Base-by-base conservation (phyloP, 129 eudicot species). In the Pittosporum tobira region DNA sequence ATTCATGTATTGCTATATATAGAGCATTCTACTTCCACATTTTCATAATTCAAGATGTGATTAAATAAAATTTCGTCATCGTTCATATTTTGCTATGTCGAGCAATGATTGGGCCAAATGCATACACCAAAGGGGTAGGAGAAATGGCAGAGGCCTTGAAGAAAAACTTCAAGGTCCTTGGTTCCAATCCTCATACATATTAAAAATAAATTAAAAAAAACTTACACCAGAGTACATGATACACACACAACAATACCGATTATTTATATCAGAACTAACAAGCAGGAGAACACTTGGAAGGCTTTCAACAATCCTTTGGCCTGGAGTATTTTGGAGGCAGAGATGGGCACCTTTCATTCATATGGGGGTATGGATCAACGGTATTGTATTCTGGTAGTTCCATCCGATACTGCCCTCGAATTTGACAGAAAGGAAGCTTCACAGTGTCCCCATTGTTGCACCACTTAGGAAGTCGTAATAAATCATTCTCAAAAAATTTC, bases 291-390 rank as follows among this genome's bases (percentile, higher is more conserved):
- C 50, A 38, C 21, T 37, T 27, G 7, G 15, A 20, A 60, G 28
- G 9, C 37, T 45, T 46, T 91, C 84, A 93, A 69, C 99, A 93
- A 63, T 70, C 71, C 43, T 56, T 56, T 14, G 90, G 73, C 66
- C 96, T 81, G 51, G 16, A 68, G 72, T 93, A 93, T 36, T 81
- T 76, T 11, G 99, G 94, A 16, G 99, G 82, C 80, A 87, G 43
- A n/a, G 99, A 83, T 1, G 94, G 96, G 64, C 96, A 93, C 62
- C 19, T 78, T 71, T 93, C 96, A 49, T 84, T 84, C 99, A 93
- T 93, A 74, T 84, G 93, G 24, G 99, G 51, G 62, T 93, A 93
- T 0, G 85, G 99, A 24, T 78, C 88, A 28, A 93, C 73, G 4
- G 86, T 78, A 57, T 93, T 93, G 73, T 81, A 93, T 26, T 81